Base-by-base conservation (phyloP, 2,329 filamentous ascomycete species). In the Graphilbum sp. region DNA sequence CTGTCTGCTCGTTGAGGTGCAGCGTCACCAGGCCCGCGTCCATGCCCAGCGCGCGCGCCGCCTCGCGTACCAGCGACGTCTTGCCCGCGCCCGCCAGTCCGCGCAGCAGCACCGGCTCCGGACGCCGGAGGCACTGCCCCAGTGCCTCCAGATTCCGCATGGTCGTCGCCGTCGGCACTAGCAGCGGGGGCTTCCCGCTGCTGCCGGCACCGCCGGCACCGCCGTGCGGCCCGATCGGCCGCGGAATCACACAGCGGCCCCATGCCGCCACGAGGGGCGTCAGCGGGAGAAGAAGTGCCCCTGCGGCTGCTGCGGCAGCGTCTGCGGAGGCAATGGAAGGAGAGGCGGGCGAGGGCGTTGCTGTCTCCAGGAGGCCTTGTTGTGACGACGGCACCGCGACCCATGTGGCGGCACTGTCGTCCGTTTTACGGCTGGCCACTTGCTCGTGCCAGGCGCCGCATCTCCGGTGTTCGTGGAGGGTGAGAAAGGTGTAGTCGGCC, bases 1-100 rank as follows among this genome's bases (percentile, higher is more conserved):
- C 90, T 3, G 87, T 96, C 57, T 99, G 92, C 57, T 96, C 90
- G 53, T 98, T 98, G 25, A 99, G 65, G 57, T 98, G 88, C 23
- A 99, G 66, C 4, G 88, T 96, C 37, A 98, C 80, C 75, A 98
- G 86, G 42, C 72, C 74, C 6, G 77, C 71, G 18, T 82, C 72
- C 58, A 84, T 84, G 43, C 81, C 82, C 39, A 96, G 71, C 47
- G 79, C 72, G 49, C 72, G 73, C 19, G 88, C 87, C 43, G 88
- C 70, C 53, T 95, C 79, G 46, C 84, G 80, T 13, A 92, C 73
- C 17, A 93, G 59, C 0, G 83, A 76, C 0, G 90, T 95, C 62
- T 99, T 99, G 36, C 90, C 90, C 24, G 81, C 81, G 17, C 92
- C 88, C 8, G 88, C 73, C 13, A 83, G 63, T 1, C 90, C 90